phyloP scores from a whole-genome alignment of 352 stramenopile species.

The Saprolegnia diclina region DNA sequence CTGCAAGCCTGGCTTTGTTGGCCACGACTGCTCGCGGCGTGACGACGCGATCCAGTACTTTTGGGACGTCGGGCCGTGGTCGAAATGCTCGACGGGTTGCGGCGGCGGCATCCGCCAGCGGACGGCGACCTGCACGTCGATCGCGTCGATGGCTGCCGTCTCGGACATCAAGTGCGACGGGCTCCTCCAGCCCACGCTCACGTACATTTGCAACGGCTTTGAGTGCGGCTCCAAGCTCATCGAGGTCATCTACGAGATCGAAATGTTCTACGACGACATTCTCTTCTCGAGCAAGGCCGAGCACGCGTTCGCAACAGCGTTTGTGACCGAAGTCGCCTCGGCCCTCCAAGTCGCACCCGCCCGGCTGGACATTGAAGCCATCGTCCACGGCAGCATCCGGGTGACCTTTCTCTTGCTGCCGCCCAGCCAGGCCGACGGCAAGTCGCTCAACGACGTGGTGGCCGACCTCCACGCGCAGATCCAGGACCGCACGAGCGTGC shows the following conservation, averaged over 20 bases:
- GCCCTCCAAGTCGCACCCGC: conserved; percentile 54
- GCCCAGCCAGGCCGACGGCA: conserved; percentile 48
- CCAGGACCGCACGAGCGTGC: conserved; percentile 44
- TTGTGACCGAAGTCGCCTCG: conserved; percentile 55
- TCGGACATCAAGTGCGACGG: conserved; percentile 34
- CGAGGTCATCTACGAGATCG: conserved; percentile 55
- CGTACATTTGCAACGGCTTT: conserved; percentile 69
- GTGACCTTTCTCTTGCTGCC: conserved; percentile 65
- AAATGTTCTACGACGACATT: conserved; percentile 73
- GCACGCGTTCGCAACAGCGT: conserved; percentile 54
- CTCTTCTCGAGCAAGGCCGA: conserved; percentile 48
- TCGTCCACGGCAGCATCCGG: conserved; percentile 54
- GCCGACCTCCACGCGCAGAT: conserved; percentile 52
- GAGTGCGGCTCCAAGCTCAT: conserved; percentile 68
- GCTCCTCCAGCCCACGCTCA: conserved; percentile 42
- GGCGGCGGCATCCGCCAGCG: conserved; percentile 49
- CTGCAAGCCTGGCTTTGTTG: conserved; percentile 52
- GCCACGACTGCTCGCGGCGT: conserved; percentile 59
- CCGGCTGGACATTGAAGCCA: conserved; percentile 46
- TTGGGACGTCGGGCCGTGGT: conserved; percentile 57
- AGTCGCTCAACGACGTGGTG: conserved; percentile 61
- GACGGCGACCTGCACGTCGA: conserved; percentile 38
- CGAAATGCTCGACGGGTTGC: conserved; percentile 53
- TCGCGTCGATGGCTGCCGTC: conserved; percentile 29
- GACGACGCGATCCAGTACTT: conserved; percentile 36